phyloP scores from a whole-genome alignment of 2,329 filamentous ascomycete species.

The Drechslera avenae region DNA sequence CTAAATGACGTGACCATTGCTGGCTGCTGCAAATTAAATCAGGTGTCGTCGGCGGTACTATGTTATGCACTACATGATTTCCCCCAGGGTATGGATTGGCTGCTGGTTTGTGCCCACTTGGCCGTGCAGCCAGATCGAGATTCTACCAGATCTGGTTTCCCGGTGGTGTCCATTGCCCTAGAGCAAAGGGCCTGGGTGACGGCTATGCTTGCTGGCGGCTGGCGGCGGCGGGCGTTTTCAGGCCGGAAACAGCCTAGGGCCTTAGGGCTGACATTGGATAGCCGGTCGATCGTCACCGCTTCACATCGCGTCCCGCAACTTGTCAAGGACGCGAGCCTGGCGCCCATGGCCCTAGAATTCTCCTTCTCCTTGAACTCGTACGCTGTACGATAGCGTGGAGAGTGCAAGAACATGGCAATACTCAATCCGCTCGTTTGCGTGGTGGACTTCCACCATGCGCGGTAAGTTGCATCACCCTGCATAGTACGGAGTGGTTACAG shows the following conservation, averaged over 20 bases:
- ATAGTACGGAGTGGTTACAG: not conserved
- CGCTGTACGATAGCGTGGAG: constrained; percentile 5
- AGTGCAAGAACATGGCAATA: constrained; percentile 48
- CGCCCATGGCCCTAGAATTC: constrained; percentile 8
- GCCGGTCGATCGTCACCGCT: constrained; percentile 29
- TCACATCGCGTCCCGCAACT: constrained; percentile 25
- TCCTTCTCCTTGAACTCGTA: not conserved
- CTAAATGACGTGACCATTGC: not conserved
- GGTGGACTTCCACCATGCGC: constrained; percentile 60
- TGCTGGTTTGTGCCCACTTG: not conserved
- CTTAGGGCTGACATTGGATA: constrained; percentile 26
- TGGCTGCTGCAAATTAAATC: not conserved
- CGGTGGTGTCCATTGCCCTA: not conserved
- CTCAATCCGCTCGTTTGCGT: constrained; percentile 52
- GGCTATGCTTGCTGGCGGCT: not conserved
- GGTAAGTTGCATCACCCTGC: constrained; percentile 35
- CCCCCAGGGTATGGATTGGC: not conserved
- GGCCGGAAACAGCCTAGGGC: constrained; percentile 19
- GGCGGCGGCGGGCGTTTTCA: constrained; percentile 7
- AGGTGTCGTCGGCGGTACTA: too few species aligned
- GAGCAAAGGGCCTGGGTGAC: not conserved
- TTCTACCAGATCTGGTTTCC: not conserved
- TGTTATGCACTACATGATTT: too few species aligned
- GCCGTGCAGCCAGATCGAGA: not conserved
- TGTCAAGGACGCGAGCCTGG: constrained; percentile 24